Evolutionary conservation across 1,284 basidiomycete species (phyloP), one percentile per base, ranked within the genome.

Genomic region (Marasmius tenuissimus): DNA sequence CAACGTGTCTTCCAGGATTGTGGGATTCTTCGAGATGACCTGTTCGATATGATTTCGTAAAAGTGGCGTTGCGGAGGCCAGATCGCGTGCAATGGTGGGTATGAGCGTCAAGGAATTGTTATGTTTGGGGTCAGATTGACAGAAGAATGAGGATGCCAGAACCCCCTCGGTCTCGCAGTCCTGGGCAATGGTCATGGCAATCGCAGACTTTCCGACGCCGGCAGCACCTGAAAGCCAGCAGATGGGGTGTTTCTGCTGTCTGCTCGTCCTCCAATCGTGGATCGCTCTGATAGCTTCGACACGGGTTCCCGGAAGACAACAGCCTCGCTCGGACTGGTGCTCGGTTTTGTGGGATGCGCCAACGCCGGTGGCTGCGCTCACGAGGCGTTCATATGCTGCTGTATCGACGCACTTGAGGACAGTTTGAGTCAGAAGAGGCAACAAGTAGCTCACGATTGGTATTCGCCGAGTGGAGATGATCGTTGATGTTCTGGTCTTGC

Each of bases 191-290:
- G 64, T 67, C 27, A 61, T 66, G 0, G 68, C 67, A 8, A 69
- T 64, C 6, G 68, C 57, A 0, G 67, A 66, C 48, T 69, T 69
- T 3, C 67, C 68, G 12, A 40, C 39, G 2, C 68, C 68, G 9
- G 66, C 64, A 6, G 55, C 40, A 7, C 68, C 67, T 22, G 60
- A 56, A 10, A 69, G 57, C 66, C 62, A 68, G 38, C 60, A 64
- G 33, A 67, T n/a, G 0, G 59, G 50, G 16, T 5, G 5, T 16
- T 57, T 48, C n/a, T 58, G 51, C 14, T 53, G 20, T 35, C 35
- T 40, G 11, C 37, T 16, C 7, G 10, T 4, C 3, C 59, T 45
- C 67, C 68, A 69, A 11, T 50, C 6, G 3, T 37, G n/a, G 6
- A 69, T 61, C 18, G 63, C 56, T 4, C 33, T 38, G n/a, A 68